Evolutionary conservation across 2,329 filamentous ascomycete species (phyloP), one percentile per base, ranked within the genome.

Genomic region (Paraphaeosphaeria sporulosa): DNA sequence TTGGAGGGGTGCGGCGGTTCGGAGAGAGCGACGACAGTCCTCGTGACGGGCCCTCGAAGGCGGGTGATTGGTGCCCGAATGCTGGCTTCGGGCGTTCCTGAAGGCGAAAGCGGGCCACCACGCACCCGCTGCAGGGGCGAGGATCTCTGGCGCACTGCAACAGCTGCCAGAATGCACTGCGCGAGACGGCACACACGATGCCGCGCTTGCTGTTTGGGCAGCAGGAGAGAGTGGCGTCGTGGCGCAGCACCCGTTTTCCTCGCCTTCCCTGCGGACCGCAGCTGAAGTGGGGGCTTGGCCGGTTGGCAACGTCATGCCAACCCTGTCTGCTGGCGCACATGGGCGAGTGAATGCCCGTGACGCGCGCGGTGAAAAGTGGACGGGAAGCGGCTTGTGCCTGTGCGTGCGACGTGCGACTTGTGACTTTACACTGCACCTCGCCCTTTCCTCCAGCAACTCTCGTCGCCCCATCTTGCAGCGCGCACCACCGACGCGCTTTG

Each of bases 121-220:
- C 51, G 58, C 58, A 69, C 62, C 72, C 70, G 72, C 71, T 73
- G 72, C 72, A 76, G 70, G 72, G 66, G 66, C 66, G 67, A 60
- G 61, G 67, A 72, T 74, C 9, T 38, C 36, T 13, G 10, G 36
- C 38, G n/a, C n/a, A n/a, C n/a, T n/a, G n/a, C n/a, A n/a, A n/a
- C n/a, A n/a, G n/a, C 9, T 19, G 38, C 38, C 5, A 40, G 17
- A 64, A 62, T 61, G 57, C 62, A 62, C 59, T 58, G 21, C 42
- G 43, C 36, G 38, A 46, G 32, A 48, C 17, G 43, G 12, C 21
- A 58, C 47, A 59, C 59, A 57, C 42, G 23, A 46, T 46, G 48
- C 50, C 27, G 38, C n/a, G 59, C 32, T 47, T 58, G 52, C 19
- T 19, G 59, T 60, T 57, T 13, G 54, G 59, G 32, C 32, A 30